These are phyloP conservation scores for Penicillium sp. DNA, from an alignment of 2,329 filamentous ascomycete species.

Conservation along the genomic window DNA sequence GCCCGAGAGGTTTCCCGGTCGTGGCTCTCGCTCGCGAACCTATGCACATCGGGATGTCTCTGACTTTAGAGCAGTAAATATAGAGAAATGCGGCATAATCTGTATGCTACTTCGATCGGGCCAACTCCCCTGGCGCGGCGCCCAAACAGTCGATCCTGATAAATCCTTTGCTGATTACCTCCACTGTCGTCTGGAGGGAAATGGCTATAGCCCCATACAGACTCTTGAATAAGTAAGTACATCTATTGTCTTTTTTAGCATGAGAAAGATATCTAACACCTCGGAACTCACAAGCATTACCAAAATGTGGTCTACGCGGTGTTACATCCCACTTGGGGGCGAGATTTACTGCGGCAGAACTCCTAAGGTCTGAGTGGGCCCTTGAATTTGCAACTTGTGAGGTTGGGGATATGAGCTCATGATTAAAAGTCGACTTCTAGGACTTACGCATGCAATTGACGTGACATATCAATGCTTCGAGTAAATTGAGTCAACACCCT, in stretches of 20 bases:
- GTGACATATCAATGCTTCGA: too few relatives aligned
- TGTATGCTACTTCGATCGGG: slow-evolving; percentile 2
- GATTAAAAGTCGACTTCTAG: too few relatives aligned
- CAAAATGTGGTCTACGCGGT: slow-evolving; percentile 8
- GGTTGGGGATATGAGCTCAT: neutral
- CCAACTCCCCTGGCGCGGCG: neutral
- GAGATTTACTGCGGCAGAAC: slow-evolving; percentile 5
- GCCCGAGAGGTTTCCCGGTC: slow-evolving; percentile 3
- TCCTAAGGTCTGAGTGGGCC: slow-evolving; percentile 7
- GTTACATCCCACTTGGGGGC: slow-evolving; percentile 1
- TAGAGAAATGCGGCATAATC: slow-evolving; percentile 6
- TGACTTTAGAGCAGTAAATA: slow-evolving; percentile 1
- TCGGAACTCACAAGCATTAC: neutral
- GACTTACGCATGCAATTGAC: too few relatives aligned
- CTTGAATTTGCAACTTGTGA: slow-evolving; percentile 3
- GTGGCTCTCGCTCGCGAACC: neutral
- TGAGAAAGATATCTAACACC: neutral
- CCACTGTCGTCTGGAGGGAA: neutral
- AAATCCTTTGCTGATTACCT: slow-evolving; percentile 2
- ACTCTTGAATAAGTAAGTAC: neutral
- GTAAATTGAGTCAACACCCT: too few relatives aligned
- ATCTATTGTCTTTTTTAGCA: neutral
- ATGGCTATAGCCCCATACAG: slow-evolving; percentile 4
- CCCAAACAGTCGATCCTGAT: neutral
- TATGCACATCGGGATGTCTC: neutral